Percentiles rank a stretch among this genome's conserved stretches.
These are phyloP conservation scores for Zygotorulaspora florentina DNA, from an alignment of 805 yeast genomes.

Conservation along the genomic window DNA sequence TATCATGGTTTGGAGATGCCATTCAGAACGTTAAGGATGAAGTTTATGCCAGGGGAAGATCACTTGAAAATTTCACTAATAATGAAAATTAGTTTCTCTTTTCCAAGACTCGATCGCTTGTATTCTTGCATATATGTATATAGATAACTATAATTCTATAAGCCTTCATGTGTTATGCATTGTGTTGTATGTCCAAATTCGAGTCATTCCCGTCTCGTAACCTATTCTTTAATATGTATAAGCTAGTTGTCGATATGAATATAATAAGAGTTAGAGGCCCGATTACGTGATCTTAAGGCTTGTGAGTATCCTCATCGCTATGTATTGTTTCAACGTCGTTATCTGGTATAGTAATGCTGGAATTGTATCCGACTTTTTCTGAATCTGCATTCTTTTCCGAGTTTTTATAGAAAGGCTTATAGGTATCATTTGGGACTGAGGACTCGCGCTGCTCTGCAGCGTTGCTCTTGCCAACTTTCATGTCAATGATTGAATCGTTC, in stretches of 20 bases:
- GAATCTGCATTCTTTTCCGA: neutral
- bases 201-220: neutral
- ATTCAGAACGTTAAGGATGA: conserved; percentile 50
- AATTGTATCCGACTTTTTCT: neutral
- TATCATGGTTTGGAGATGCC: conserved; percentile 25
- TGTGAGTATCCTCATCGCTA: neutral
- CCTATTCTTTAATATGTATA: neutral
- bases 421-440: neutral
- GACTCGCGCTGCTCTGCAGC: neutral
- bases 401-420: neutral
- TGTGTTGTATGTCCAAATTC: neutral
- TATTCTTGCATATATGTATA: conserved; percentile 3
- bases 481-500: conserved; percentile 7
- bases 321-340: neutral
- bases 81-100: neutral
- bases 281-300: too few relatives aligned
- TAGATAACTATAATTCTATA: neutral
- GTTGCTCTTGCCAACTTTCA: neutral
- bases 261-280: neutral
- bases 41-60: conserved; percentile 53
- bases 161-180: neutral
- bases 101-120: neutral
- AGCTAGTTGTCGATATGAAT: too few relatives aligned
- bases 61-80: conserved; percentile 41
- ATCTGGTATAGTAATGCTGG: neutral